These are phyloP conservation scores for Nannochloropsis oceanica DNA, from an alignment of 108 stramenopile species.

Conservation along the genomic window DNA sequence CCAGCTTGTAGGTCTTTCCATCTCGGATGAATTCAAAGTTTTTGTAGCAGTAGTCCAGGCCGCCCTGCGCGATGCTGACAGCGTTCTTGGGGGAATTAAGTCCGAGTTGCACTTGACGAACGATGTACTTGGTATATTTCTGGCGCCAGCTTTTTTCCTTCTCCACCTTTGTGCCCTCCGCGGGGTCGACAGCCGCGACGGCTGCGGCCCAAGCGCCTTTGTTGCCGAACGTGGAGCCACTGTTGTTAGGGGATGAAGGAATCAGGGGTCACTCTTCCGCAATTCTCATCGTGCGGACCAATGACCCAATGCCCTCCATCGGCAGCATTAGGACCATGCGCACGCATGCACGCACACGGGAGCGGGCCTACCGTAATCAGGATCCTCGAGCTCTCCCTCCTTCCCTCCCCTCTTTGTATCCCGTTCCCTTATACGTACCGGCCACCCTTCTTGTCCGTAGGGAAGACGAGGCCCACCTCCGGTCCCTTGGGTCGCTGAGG, in stretches of 20 bases:
- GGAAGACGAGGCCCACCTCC: neutral
- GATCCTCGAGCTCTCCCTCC: too few species aligned
- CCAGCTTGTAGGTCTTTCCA: constrained; percentile 49
- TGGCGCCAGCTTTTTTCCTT: constrained; percentile 56
- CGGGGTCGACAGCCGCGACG: constrained; percentile 53
- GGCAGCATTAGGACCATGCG: too few species aligned
- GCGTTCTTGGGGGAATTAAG: constrained; percentile 65
- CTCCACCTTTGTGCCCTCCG: constrained; percentile 46
- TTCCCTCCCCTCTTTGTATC: too few species aligned
- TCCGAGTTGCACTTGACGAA: constrained; percentile 60
- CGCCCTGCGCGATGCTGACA: constrained; percentile 67
- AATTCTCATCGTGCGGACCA: too few species aligned
- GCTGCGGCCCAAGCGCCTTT: constrained; percentile 48
- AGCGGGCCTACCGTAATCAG: too few species aligned
- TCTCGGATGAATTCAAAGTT: constrained; percentile 77
- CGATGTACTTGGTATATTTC: constrained; percentile 71
- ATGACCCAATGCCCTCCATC: too few species aligned
- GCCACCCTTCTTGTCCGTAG: neutral
- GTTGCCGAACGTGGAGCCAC: neutral
- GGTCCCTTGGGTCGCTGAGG: neutral
- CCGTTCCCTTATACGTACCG: neutral
- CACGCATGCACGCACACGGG: too few species aligned
- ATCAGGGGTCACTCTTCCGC: too few species aligned
- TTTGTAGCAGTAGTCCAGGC: constrained; percentile 67
- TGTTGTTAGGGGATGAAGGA: too few species aligned